Percentiles rank a stretch among this genome's conserved stretches.
phyloP scores from a whole-genome alignment of 1,284 basidiomycete species.

The Kalmanozyma brasiliensis region DNA sequence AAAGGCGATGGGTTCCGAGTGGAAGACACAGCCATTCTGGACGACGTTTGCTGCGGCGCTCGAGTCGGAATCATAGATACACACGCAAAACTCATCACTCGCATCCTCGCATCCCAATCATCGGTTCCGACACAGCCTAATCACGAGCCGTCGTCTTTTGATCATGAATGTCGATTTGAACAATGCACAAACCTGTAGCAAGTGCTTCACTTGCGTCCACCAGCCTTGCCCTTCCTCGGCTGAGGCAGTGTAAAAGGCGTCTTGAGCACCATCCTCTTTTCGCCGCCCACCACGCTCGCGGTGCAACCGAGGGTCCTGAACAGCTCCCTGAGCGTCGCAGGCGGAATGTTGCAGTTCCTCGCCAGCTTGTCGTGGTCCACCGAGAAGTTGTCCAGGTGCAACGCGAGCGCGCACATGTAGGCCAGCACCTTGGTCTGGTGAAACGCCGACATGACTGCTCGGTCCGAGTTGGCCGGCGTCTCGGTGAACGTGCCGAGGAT shows the following conservation, averaged over 20 bases:
- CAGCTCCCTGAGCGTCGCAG: slow-evolving; percentile 44
- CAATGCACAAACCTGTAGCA: slow-evolving; percentile 9
- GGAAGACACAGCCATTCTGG: slow-evolving; percentile 39
- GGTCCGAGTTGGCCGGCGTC: slow-evolving; percentile 30
- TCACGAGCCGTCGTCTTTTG: no score
- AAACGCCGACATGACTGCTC: slow-evolving; percentile 47
- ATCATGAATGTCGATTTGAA: slow-evolving; percentile 1
- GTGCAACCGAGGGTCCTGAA: slow-evolving; percentile 54
- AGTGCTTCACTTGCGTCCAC: slow-evolving; percentile 29
- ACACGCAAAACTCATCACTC: not conserved
- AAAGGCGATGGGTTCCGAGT: slow-evolving; percentile 23
- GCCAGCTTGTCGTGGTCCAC: slow-evolving; percentile 51
- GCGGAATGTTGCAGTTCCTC: slow-evolving; percentile 34
- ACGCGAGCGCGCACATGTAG: slow-evolving; percentile 56
- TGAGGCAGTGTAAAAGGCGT: slow-evolving; percentile 49
- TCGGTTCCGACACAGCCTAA: not conserved
- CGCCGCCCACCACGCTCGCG: slow-evolving; percentile 34
- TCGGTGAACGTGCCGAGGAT: slow-evolving; percentile 37
- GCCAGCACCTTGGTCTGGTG: slow-evolving; percentile 60
- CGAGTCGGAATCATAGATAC: slow-evolving; percentile 5
- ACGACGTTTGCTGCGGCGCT: slow-evolving; percentile 12
- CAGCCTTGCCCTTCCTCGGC: slow-evolving; percentile 44
- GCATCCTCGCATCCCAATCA: not conserved
- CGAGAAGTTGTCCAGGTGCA: slow-evolving; percentile 63
- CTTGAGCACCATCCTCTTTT: slow-evolving; percentile 54